Conservation (phyloP, 352 stramenopile genomes). For the Pythium diclinum region DNA sequence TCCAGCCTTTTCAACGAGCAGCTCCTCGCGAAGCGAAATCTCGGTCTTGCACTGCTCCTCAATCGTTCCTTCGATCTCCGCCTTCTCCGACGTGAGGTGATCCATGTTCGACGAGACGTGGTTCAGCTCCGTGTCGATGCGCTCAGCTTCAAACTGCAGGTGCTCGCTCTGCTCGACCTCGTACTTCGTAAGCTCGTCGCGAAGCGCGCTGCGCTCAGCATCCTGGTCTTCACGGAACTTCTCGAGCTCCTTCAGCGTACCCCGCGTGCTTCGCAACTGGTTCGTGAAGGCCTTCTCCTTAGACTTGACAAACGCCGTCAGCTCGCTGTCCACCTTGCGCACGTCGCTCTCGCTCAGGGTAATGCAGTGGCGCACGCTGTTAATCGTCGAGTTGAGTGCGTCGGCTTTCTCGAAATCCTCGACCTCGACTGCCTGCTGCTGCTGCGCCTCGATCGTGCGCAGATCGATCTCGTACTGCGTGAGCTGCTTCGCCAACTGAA, state of each 20-base stretch:
- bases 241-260: constrained; percentile 66
- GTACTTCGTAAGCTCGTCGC: constrained; percentile 62
- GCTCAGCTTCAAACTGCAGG: constrained; percentile 73
- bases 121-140: constrained; percentile 72
- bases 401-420: constrained; percentile 87
- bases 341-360: constrained; percentile 78
- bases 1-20: constrained; percentile 52
- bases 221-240: constrained; percentile 79
- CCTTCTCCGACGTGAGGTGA: constrained; percentile 65
- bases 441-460: constrained; percentile 72
- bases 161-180: constrained; percentile 65
- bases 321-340: constrained; percentile 71
- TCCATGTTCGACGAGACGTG: constrained; percentile 73
- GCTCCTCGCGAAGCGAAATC: constrained; percentile 42
- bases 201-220: constrained; percentile 39
- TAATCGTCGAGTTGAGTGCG: constrained; percentile 75
- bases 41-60: constrained; percentile 72
- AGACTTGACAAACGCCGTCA: constrained; percentile 62
- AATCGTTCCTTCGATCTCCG: constrained; percentile 75
- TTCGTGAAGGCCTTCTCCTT: constrained; percentile 80
- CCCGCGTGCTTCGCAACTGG: constrained; percentile 69
- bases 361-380: constrained; percentile 78
- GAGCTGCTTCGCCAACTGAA: constrained; percentile 62
- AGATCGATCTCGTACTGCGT: constrained; percentile 80
- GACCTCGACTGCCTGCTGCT: constrained; percentile 73